These are phyloP conservation scores for Cinnamomum micranthum DNA, from an alignment of 164 flowering plant species.

Conservation along the genomic window DNA sequence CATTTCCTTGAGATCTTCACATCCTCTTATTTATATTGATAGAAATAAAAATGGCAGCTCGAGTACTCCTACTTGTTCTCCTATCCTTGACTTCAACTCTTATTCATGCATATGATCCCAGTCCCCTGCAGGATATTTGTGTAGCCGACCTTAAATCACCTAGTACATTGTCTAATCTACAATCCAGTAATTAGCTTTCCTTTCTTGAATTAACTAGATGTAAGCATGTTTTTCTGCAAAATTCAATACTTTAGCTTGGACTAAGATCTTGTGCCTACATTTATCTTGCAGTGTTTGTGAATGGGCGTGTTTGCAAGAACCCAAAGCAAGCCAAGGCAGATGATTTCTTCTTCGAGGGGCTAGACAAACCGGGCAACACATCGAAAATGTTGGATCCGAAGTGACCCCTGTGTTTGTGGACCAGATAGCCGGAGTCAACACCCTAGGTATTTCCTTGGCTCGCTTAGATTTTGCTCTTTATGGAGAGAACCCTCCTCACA, in stretches of 20 bases:
- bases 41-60: background rate
- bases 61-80: background rate
- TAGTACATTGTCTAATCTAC: background rate
- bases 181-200: background rate
- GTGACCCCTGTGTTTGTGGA: too few relatives aligned
- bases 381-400: too few relatives aligned
- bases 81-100: background rate
- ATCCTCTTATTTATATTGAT: background rate
- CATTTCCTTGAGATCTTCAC: background rate
- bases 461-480: too few relatives aligned
- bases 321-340: too few relatives aligned
- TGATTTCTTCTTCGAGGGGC: too few relatives aligned
- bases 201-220: background rate
- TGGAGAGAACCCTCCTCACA: too few relatives aligned
- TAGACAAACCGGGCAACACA: too few relatives aligned
- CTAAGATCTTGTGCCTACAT: too few relatives aligned
- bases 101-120: conserved; percentile 6
- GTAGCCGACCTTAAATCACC: background rate
- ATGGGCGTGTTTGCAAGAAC: too few relatives aligned
- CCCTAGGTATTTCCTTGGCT: too few relatives aligned
- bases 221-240: background rate
- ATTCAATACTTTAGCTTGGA: background rate
- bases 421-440: too few relatives aligned
- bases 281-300: too few relatives aligned
- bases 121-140: conserved; percentile 9